These are phyloP conservation scores for Ascochyta viciae-villosae DNA, from an alignment of 2,329 filamentous ascomycete genomes.

Conservation along the genomic window DNA sequence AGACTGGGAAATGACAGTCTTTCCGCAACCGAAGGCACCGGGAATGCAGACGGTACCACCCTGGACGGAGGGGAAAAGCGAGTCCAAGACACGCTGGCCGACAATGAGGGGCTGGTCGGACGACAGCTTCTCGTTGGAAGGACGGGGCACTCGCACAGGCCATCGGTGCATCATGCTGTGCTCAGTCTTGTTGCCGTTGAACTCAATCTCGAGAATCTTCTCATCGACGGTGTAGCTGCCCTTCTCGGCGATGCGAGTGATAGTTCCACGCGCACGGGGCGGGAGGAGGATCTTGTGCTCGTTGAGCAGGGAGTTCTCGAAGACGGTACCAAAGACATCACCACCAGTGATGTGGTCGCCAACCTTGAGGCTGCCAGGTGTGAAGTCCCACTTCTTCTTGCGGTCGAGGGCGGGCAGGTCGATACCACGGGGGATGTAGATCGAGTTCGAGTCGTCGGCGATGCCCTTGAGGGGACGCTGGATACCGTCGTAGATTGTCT, in stretches of 20 bases:
- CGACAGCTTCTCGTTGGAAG: conserved; percentile 88
- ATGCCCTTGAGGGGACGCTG: conserved; percentile 93
- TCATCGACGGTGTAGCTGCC: conserved; percentile 93
- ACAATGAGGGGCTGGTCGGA: conserved; percentile 93
- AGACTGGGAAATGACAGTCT: conserved; percentile 98
- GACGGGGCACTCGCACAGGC: conserved; percentile 95
- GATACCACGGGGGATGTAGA: conserved; percentile 98
- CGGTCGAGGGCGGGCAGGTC: conserved; percentile 86
- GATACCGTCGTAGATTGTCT: conserved; percentile 99
- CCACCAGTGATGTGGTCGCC: conserved; percentile 97
- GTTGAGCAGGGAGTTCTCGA: conserved; percentile 92
- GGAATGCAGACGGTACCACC: conserved; percentile 98
- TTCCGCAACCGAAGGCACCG: conserved; percentile 97
- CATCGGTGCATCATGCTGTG: conserved; percentile 99
- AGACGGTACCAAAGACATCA: conserved; percentile 93
- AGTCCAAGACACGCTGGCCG: conserved; percentile 94
- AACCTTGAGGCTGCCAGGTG: conserved; percentile 81
- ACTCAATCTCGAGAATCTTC: conserved; percentile 94
- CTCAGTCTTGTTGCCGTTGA: conserved; percentile 93
- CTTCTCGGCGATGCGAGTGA: conserved; percentile 87
- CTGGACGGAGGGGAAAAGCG: conserved; percentile 94
- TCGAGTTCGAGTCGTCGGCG: conserved; percentile 77
- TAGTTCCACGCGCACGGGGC: conserved; percentile 86
- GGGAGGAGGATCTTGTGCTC: conserved; percentile 94
- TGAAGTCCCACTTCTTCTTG: conserved; percentile 95